Conservation (phyloP, 352 stramenopile species). For the Phytophthora uliginosa region DNA sequence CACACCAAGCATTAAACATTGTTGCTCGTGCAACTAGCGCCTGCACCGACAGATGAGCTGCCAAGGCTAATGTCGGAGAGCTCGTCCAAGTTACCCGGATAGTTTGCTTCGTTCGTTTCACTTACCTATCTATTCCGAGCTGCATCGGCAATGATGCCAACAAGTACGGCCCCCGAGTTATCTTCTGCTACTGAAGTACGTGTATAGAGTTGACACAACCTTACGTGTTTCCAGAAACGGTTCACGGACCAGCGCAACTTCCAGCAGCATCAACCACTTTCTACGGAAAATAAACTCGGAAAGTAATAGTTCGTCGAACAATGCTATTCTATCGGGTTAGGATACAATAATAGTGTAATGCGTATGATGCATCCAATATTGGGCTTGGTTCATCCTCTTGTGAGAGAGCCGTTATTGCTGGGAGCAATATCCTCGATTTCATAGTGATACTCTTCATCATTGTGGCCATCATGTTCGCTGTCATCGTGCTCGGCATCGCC, state of each 20-base stretch:
- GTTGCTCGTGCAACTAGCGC: background rate
- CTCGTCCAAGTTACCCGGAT: background rate
- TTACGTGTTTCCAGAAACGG: background rate
- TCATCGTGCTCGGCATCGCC: slow-evolving; percentile 38
- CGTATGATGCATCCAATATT: too few relatives aligned
- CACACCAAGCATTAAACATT: background rate
- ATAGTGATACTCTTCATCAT: slow-evolving; percentile 38
- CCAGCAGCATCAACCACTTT: too few relatives aligned
- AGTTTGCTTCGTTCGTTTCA: background rate
- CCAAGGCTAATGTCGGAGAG: background rate
- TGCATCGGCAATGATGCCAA: background rate
- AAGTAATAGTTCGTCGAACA: too few relatives aligned
- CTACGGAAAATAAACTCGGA: too few relatives aligned
- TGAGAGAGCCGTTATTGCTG: background rate
- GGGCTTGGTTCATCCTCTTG: background rate
- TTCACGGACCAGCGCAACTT: too few relatives aligned
- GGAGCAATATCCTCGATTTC: slow-evolving; percentile 14
- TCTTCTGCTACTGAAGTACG: background rate
- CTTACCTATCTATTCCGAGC: background rate
- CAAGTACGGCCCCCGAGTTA: background rate
- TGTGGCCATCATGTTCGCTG: slow-evolving; percentile 39
- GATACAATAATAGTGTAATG: too few relatives aligned
- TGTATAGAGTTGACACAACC: background rate
- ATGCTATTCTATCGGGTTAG: too few relatives aligned
- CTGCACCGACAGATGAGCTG: background rate